Evolutionary conservation across 2,329 filamentous ascomycete genomes (phyloP), one percentile per base, ranked within the genome.

Genomic region (Claviceps sp.): DNA sequence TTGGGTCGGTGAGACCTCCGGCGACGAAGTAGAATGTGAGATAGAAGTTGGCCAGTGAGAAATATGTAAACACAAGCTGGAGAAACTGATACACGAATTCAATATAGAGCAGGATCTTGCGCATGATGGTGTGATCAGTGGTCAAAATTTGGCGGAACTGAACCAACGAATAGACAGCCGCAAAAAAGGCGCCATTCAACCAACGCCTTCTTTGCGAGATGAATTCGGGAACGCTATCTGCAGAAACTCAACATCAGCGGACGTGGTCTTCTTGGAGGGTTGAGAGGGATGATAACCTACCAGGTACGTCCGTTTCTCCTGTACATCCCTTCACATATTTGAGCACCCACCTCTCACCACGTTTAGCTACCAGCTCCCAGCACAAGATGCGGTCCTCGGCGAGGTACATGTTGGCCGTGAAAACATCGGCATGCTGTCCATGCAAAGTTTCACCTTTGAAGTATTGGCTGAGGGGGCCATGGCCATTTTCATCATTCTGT

Each of bases 391-490:
- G 85, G 74, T 94, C 88, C 65, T 94, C 88, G 42, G 88, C 88
- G 48, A 94, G 73, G 61, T 93, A 94, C 88, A 94, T 94, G 67
- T 98, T 98, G 39, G 93, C 90, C 0, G 91, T 96, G 64, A 97
- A 97, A 3, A 97, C 89, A 66, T 96, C 91, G 10, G 94, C 93
- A 65, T 96, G 89, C 60, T 95, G 87, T 14, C 93, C 93, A 63
- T 97, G 93, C 26, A 98, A 74, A 1, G 91, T 97, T 69, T 98
- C 93, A 58, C 94, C 94, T 73, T 97, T 97, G 80, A 98, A 98
- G 67, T 98, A 98, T 70, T 97, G 93, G 64, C 90, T 95, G 48
- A 98, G 73, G 0, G 93, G 93, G 0, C 93, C 93, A 63, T 96
- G 89, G 0, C 93, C 94, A 7, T 88, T 95, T 63, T 91, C 86